Evolutionary conservation across 2,329 filamentous ascomycete species (phyloP).

Genomic region (Talaromyces sp.): DNA sequence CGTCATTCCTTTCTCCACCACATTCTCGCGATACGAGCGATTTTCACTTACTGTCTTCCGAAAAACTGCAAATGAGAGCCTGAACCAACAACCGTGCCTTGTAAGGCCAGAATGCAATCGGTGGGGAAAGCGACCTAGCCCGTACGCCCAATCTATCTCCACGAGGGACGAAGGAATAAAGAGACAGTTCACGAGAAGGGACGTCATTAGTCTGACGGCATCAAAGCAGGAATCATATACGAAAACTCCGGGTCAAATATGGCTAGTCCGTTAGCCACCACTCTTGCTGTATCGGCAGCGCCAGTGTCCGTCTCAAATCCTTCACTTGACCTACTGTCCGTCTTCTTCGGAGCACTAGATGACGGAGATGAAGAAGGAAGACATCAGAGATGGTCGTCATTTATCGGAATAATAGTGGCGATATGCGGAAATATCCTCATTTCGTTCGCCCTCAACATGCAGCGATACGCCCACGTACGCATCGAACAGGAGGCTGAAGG

Average conservation of each 20-base stretch:
- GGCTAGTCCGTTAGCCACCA: background rate
- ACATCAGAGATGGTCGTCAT: slow-evolving; percentile 66
- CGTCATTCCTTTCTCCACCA: slow-evolving; percentile 1
- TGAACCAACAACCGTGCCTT: background rate
- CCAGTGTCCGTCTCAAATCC: slow-evolving; percentile 2
- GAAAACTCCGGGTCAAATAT: background rate
- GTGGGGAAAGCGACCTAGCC: background rate
- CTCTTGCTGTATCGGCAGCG: background rate
- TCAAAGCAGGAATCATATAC: background rate
- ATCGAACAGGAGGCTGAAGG: slow-evolving; percentile 67
- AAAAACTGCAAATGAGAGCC: background rate
- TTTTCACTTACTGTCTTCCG: background rate
- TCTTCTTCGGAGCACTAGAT: slow-evolving; percentile 18
- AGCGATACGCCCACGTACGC: slow-evolving; percentile 88
- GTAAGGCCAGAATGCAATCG: slow-evolving; percentile 8
- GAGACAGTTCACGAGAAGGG: background rate
- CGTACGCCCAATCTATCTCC: background rate
- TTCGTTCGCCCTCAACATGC: slow-evolving; percentile 90
- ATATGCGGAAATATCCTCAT: slow-evolving; percentile 92
- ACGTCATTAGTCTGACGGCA: background rate
- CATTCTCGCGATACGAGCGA: background rate
- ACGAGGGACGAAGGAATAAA: background rate
- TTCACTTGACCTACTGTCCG: slow-evolving; percentile 21
- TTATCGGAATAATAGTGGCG: slow-evolving; percentile 91
- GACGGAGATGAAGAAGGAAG: slow-evolving; percentile 21